Base-by-base conservation (phyloP, 1,284 basidiomycete genomes). In the Apiotrichum veenhuisii region DNA sequence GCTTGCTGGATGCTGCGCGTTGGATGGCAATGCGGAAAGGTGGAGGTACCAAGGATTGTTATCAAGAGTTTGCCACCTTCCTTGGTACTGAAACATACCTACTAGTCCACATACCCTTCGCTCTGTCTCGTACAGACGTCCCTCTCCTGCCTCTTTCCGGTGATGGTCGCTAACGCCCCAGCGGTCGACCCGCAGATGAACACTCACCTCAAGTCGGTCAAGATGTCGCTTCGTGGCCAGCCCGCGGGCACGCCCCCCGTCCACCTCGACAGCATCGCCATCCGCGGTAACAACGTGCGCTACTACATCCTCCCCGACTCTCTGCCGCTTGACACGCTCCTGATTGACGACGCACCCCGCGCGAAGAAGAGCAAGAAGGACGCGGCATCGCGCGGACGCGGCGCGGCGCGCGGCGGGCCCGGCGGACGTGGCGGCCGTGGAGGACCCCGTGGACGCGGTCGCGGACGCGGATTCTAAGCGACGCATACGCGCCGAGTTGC, bases 121-220 rank as follows among this genome's bases (percentile, higher is more conserved):
- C n/a, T 14, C 14, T 3, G 10, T 20, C n/a, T 10, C 1, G n/a
- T 22, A 11, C 9, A 22, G 18, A 5, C 20, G 7, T n/a, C 33
- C 15, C 51, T 18, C 33, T 5, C 43, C 12, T 33, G 1, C 20
- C 41, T n/a, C n/a, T n/a, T n/a, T 40, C 17, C n/a, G 1, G 22
- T 25, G 20, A 9, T 23, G 18, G 8, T 46, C 4, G 18, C 49
- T 50, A 12, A 50, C 49, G 22, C 36, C 30, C 34, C 71, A 94
- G 91, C 91, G 58, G 91, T 94, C 48, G 91, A 95, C 77, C 92
- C 92, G 83, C 89, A 91, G 74, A 97, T 96, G 93, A 96, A 96
- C 81, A 97, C 93, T 1, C 87, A 96, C 70, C 83, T 97, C 48
- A 97, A 97, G 81, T 91, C 91, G 46, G 91, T 98, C 71, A 98